Percentiles rank a stretch among this genome's conserved stretches.
Conservation (phyloP, 2,329 filamentous ascomycete species). For the Teratosphaeriaceae sp. region DNA sequence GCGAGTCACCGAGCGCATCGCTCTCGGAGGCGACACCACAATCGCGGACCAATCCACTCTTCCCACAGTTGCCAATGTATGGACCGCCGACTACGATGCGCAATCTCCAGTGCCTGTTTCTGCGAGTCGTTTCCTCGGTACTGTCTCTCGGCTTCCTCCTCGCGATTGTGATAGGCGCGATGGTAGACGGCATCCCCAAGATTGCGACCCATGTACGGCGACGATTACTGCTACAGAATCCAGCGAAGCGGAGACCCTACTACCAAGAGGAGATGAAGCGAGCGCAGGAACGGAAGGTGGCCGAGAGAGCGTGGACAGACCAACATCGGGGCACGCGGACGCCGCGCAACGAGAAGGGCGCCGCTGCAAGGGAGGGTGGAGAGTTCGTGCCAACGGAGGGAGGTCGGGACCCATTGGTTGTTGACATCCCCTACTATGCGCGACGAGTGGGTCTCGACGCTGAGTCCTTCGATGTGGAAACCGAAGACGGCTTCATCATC, state of each 20-base stretch:
- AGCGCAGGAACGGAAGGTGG: slow-evolving; percentile 49
- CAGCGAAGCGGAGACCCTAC: slow-evolving; percentile 59
- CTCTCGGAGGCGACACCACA: slow-evolving; percentile 47
- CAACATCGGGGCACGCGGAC: slow-evolving; percentile 34
- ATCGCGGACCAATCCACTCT: slow-evolving; percentile 69
- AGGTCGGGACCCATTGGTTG: slow-evolving; percentile 68
- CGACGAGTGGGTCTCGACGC: slow-evolving; percentile 79
- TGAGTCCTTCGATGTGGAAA: slow-evolving; percentile 77
- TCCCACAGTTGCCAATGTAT: slow-evolving; percentile 77
- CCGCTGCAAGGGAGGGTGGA: slow-evolving; percentile 31
- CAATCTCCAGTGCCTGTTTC: slow-evolving; percentile 57
- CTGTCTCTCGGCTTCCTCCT: slow-evolving; percentile 72
- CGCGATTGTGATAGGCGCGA: slow-evolving; percentile 66
- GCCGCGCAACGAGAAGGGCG: slow-evolving; percentile 38
- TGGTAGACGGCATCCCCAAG: slow-evolving; percentile 59
- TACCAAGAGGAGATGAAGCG: slow-evolving; percentile 63
- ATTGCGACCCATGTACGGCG: slow-evolving; percentile 45
- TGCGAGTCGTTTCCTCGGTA: slow-evolving; percentile 63
- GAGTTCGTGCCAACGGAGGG: slow-evolving; percentile 72
- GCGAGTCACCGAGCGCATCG: slow-evolving; percentile 25
- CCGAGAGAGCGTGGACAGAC: slow-evolving; percentile 56
- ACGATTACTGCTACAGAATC: slow-evolving; percentile 53
- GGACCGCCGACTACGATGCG: slow-evolving; percentile 64
- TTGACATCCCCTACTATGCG: slow-evolving; percentile 77
- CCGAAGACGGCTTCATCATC: slow-evolving; percentile 89